Evolutionary conservation across 495 filamentous ascomycete species (phyloP).

Genomic region (Margaritispora aquatica): DNA sequence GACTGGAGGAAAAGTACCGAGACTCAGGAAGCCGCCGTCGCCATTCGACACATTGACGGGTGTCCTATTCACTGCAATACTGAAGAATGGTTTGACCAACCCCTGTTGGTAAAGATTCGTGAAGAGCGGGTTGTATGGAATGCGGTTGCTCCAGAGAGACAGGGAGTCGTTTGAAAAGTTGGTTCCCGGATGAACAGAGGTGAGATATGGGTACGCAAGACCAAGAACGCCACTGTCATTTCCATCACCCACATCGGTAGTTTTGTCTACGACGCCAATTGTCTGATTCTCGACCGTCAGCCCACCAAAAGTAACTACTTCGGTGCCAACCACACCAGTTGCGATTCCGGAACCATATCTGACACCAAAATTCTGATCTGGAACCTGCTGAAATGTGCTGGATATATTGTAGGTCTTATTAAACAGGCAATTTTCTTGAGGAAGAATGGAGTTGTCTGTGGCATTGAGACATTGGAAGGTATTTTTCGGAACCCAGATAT

Average conservation of each 20-base stretch:
- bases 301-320: constrained; percentile 49
- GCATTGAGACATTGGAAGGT: constrained; percentile 41
- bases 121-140: constrained; percentile 50
- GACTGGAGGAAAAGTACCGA: constrained; percentile 42
- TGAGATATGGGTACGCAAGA: constrained; percentile 46
- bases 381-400: constrained; percentile 34
- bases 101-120: constrained; percentile 48
- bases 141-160: constrained; percentile 23
- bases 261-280: constrained; percentile 43
- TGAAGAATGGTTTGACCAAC: constrained; percentile 49
- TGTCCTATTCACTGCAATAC: constrained; percentile 33
- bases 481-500: constrained; percentile 49
- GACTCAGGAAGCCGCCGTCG: constrained; percentile 36
- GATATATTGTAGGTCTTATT: constrained; percentile 33
- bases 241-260: constrained; percentile 42
- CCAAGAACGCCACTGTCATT: constrained; percentile 52
- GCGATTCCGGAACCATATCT: constrained; percentile 52
- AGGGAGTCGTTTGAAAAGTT: constrained; percentile 18
- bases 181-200: constrained; percentile 19
- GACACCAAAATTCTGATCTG: constrained; percentile 49
- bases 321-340: constrained; percentile 49
- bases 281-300: constrained; percentile 51
- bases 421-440: constrained; percentile 39
- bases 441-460: constrained; percentile 18
- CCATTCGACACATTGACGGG: too few relatives aligned